phyloP scores from a whole-genome alignment of 1,284 basidiomycete species.

The Ustanciosporium gigantosporum region DNA sequence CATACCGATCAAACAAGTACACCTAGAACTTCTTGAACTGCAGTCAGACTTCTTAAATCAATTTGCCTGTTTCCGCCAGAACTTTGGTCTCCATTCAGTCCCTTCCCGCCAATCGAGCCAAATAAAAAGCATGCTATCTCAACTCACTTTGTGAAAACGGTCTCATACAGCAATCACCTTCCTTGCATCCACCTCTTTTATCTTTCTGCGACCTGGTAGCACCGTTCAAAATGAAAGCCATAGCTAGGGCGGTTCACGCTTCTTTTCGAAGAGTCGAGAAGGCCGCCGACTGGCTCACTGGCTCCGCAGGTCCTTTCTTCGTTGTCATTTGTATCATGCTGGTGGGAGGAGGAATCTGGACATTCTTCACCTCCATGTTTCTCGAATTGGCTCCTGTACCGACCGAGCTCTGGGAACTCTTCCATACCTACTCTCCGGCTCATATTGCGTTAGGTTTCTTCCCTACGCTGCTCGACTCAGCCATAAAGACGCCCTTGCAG shows the following conservation, averaged over 20 bases:
- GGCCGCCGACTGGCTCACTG: constrained; percentile 77
- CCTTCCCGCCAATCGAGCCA: too few species aligned
- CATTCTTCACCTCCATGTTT: constrained; percentile 67
- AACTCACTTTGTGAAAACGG: too few species aligned
- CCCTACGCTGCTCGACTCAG: constrained; percentile 20
- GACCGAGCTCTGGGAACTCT: constrained; percentile 28
- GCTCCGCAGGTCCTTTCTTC: constrained; percentile 87
- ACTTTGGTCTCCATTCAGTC: too few species aligned
- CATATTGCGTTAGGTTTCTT: constrained; percentile 49
- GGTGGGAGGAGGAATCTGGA: constrained; percentile 71
- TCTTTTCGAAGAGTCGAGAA: constrained; percentile 83
- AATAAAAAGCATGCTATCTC: too few species aligned
- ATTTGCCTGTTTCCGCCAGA: too few species aligned
- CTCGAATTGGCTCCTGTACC: constrained; percentile 38
- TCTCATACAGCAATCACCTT: too few species aligned
- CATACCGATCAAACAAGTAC: too few species aligned
- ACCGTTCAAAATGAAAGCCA: constrained; percentile 43
- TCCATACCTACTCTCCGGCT: constrained; percentile 39
- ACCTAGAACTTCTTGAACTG: too few species aligned
- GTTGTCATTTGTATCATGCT: constrained; percentile 72
- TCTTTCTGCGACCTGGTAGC: too few species aligned
- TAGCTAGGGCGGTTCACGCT: constrained; percentile 70
- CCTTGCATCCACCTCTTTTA: too few species aligned
- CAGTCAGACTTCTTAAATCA: too few species aligned
- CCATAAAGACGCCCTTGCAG: constrained; percentile 14